Evolutionary conservation across 108 stramenopile species (phyloP).

Genomic region (Asterionellopsis glacialis): DNA sequence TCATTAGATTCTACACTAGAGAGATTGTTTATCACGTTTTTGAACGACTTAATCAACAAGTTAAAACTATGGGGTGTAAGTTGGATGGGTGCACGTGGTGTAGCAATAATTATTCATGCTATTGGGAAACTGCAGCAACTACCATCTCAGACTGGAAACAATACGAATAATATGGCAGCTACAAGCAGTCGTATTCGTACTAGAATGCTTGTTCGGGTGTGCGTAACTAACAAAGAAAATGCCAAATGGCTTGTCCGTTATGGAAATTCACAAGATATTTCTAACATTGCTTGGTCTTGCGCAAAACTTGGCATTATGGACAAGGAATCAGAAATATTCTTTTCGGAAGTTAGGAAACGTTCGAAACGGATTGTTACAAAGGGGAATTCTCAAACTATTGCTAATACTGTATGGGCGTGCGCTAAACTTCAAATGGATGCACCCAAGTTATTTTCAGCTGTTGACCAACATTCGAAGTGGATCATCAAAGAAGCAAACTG

Average conservation of each 20-base stretch:
- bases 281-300: slow-evolving; percentile 2
- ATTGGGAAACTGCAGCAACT: background rate
- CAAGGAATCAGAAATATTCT: background rate
- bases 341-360: background rate
- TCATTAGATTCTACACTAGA: background rate
- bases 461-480: background rate
- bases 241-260: background rate
- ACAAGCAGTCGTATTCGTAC: too few relatives aligned
- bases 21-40: background rate
- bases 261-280: background rate
- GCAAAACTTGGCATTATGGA: too few relatives aligned
- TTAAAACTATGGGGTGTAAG: background rate
- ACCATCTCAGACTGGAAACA: background rate
- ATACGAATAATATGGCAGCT: background rate
- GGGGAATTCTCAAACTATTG: slow-evolving; percentile 10
- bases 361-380: background rate
- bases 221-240: background rate
- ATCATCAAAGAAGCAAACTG: slow-evolving; percentile 1
- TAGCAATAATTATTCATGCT: background rate
- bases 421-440: slow-evolving; percentile 3
- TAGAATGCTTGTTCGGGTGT: too few relatives aligned
- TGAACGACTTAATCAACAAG: background rate
- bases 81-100: slow-evolving; percentile 7
- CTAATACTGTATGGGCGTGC: slow-evolving; percentile 22
- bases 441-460: slow-evolving; percentile 4